Conservation (phyloP, 2,329 filamentous ascomycete genomes). For the Fusarium brachygibbosum region DNA sequence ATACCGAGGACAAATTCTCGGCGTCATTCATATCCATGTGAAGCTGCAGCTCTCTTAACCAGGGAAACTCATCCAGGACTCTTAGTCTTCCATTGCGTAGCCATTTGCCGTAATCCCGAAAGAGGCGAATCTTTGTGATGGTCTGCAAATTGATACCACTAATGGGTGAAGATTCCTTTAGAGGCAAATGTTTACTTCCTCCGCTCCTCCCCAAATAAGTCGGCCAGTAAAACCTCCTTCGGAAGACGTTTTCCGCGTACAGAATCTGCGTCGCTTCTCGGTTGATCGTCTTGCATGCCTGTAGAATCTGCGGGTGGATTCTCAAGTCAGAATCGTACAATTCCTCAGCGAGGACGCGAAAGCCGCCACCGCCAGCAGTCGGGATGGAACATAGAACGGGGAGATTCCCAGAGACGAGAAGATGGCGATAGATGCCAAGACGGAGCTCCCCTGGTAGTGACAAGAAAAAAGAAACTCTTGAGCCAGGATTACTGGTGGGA, state of each 20-base stretch:
- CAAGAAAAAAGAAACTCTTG: conserved; percentile 4
- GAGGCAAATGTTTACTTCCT: not conserved
- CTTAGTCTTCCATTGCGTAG: not conserved
- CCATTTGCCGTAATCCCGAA: conserved; percentile 4
- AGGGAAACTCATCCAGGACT: conserved; percentile 16
- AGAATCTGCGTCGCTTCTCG: conserved; percentile 21
- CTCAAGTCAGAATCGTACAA: not conserved
- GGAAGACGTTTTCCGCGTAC: conserved; percentile 25
- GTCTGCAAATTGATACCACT: conserved; percentile 1
- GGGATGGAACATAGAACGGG: not conserved
- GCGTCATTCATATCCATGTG: conserved; percentile 7
- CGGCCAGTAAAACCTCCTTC: conserved; percentile 13
- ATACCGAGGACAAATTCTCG: not conserved
- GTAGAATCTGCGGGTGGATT: conserved; percentile 8
- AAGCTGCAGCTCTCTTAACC: conserved; percentile 19
- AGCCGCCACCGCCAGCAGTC: not conserved
- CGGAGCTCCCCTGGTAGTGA: conserved; percentile 20
- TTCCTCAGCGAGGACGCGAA: conserved; percentile 13
- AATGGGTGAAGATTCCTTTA: conserved; percentile 13
- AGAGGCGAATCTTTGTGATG: conserved; percentile 12
- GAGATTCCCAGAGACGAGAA: conserved; percentile 4
- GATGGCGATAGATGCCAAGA: conserved; percentile 25
- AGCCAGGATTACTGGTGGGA: not conserved
- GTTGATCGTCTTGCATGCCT: conserved; percentile 17
- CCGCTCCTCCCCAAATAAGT: not conserved